Conservation (phyloP, 139 green algal species). For the Coccomyxa sp. region DNA sequence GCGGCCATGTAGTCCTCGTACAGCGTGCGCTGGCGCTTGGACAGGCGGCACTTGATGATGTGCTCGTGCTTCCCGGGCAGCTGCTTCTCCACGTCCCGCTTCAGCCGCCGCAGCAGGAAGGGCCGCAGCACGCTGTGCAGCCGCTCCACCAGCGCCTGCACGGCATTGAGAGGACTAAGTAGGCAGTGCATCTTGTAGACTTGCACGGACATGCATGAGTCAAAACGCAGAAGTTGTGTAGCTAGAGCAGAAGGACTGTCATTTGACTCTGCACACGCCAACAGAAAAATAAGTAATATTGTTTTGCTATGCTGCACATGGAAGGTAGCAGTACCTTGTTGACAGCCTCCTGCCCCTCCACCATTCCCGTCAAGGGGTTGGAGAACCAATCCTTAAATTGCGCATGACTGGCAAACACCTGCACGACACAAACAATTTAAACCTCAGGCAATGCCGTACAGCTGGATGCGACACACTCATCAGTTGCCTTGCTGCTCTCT, state of each 20-base stretch:
- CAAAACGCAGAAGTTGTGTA: neutral
- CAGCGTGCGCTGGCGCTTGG: slow-evolving; percentile 74
- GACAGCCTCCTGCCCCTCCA: slow-evolving; percentile 74
- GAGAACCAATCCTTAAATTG: slow-evolving; percentile 98
- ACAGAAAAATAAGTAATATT: no score
- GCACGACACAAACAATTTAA: no score
- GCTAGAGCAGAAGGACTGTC: no score
- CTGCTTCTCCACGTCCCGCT: slow-evolving; percentile 91
- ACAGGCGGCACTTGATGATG: slow-evolving; percentile 64
- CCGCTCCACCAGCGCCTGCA: slow-evolving; percentile 77
- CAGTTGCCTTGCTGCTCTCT: no score
- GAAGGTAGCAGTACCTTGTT: slow-evolving; percentile 68
- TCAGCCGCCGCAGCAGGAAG: slow-evolving; percentile 91
- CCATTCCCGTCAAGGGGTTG: slow-evolving; percentile 87
- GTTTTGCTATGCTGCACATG: no score
- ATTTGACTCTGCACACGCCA: no score
- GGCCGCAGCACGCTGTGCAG: slow-evolving; percentile 94
- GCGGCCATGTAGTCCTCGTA: slow-evolving; percentile 98
- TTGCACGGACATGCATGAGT: no score
- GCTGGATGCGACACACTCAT: no score
- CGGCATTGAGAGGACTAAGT: neutral
- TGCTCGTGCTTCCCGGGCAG: slow-evolving; percentile 96
- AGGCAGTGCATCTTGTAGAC: no score
- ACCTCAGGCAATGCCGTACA: no score
- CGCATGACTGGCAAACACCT: slow-evolving; percentile 77